phyloP scores from a whole-genome alignment of 139 green algal species.

The Edaphochlamys debaryana region DNA sequence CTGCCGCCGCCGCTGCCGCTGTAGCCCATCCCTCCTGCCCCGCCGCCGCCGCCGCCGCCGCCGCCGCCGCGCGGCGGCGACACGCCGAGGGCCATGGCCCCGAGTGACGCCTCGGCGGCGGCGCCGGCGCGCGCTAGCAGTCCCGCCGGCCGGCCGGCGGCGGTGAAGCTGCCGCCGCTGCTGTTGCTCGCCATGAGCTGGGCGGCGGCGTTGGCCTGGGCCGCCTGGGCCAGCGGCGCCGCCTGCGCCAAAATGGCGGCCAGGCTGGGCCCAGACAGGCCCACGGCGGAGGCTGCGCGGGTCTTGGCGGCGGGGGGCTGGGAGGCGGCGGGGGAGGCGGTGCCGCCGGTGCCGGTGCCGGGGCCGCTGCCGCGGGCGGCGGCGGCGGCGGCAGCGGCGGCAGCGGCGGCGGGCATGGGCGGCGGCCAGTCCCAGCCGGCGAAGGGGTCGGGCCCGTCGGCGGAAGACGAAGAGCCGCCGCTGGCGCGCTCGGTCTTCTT shows the following conservation, averaged over 20 bases:
- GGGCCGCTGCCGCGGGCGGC: neutral
- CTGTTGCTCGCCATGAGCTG: neutral
- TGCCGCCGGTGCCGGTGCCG: neutral
- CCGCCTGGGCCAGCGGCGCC: constrained; percentile 29
- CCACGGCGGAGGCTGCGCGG: neutral
- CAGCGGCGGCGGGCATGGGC: neutral
- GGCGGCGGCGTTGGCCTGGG: constrained; percentile 4
- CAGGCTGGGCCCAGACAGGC: constrained; percentile 3
- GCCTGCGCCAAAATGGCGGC: constrained; percentile 21
- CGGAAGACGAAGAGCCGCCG: no score
- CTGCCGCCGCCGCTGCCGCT: no score
- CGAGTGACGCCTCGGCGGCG: neutral
- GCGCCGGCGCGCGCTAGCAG: neutral
- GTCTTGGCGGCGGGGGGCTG: neutral
- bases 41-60: no score
- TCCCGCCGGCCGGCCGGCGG: neutral
- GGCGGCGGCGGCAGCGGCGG: no score
- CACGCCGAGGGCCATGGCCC: neutral
- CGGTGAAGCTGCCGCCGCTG: constrained; percentile 8
- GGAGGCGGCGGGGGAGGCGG: no score
- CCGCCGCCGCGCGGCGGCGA: no score
- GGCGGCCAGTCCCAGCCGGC: constrained; percentile 29
- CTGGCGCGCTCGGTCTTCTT: no score
- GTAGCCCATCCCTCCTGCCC: neutral
- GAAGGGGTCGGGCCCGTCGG: constrained; percentile 7